Evolutionary conservation across 2,329 filamentous ascomycete species (phyloP), one percentile per base, ranked within the genome.

Genomic region (Alternaria novae-zelandiae): DNA sequence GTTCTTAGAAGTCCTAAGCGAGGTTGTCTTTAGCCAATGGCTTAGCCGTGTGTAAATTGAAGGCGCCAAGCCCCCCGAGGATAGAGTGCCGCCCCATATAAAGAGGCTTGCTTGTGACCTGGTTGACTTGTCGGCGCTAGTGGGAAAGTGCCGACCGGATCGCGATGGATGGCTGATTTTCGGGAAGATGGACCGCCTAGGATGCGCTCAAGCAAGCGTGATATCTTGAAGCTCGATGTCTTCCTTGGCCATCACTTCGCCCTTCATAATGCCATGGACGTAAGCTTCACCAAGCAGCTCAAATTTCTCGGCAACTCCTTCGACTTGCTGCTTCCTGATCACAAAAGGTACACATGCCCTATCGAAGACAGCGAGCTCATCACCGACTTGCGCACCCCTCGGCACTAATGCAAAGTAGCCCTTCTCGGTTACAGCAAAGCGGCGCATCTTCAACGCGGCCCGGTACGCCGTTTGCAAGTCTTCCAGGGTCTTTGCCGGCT

Each of bases 391-490:
- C 3, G 66, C 51, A 2, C 68, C 68, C 25, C 70, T 64, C 4
- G 71, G 73, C 25, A 74, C 69, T 9, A 76, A 54, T 4, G 65
- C 69, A 59, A 74, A 74, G 44, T 70, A 70, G 1, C 71, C 69
- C 30, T 61, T 66, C 23, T 50, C 21, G 1, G 72, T 74, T 2
- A 73, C 64, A 5, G 68, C 70, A 58, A 75, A 74, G 2, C 68
- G 57, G 5, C 70, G 63, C 66, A 70, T 70, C n/a, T 59, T 65
- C 49, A 70, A 46, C 20, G 70, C 69, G 32, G 66, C 60, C 23
- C 61, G 55, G 1, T 70, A 53, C 6, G 70, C 63, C 36, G 64
- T 65, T 9, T 49, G 58, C 51, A 72, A 26, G 32, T 72, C 67
- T 21, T 70, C 61, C 3, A 70, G 30, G 9, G 50, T 65, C 49